Conservation (phyloP, 2,329 filamentous ascomycete genomes). For the Stemphylium lycopersici region DNA sequence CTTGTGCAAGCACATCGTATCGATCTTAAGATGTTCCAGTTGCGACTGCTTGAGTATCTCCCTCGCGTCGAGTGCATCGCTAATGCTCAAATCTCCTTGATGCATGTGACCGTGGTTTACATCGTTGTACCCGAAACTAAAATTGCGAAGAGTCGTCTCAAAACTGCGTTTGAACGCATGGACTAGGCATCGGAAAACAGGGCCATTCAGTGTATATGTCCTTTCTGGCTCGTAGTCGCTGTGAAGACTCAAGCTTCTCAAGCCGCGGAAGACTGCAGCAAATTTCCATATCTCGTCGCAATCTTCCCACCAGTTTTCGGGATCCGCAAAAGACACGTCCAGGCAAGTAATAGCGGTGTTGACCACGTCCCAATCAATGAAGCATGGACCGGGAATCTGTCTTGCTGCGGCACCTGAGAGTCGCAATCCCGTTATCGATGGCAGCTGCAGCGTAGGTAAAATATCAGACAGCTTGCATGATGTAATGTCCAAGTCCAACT, state of each 20-base stretch:
- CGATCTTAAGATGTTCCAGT: constrained; percentile 8
- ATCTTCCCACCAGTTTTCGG: not conserved
- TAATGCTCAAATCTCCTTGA: not conserved
- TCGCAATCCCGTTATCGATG: constrained; percentile 2
- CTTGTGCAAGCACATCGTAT: constrained; percentile 15
- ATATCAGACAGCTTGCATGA: not conserved
- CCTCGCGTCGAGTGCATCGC: constrained; percentile 1
- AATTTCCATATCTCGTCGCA: constrained; percentile 6
- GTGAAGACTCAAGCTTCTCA: constrained; percentile 5
- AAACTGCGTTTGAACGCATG: constrained; percentile 10
- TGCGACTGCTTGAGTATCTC: constrained; percentile 9
- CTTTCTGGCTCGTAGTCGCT: not conserved
- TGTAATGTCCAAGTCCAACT: constrained; percentile 2
- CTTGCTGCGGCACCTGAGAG: not conserved
- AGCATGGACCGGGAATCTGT: not conserved
- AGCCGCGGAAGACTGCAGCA: constrained; percentile 1
- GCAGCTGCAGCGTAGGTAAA: constrained; percentile 1
- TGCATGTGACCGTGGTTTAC: not conserved
- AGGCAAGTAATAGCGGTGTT: constrained; percentile 8
- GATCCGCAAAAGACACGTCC: constrained; percentile 10
- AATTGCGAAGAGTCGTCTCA: constrained; percentile 9
- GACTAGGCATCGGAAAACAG: constrained; percentile 9
- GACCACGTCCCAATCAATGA: constrained; percentile 4
- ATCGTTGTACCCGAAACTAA: constrained; percentile 9
- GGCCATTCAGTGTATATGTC: not conserved